Conservation (phyloP, 352 stramenopile species). For the Halophytophthora batemanensis region DNA sequence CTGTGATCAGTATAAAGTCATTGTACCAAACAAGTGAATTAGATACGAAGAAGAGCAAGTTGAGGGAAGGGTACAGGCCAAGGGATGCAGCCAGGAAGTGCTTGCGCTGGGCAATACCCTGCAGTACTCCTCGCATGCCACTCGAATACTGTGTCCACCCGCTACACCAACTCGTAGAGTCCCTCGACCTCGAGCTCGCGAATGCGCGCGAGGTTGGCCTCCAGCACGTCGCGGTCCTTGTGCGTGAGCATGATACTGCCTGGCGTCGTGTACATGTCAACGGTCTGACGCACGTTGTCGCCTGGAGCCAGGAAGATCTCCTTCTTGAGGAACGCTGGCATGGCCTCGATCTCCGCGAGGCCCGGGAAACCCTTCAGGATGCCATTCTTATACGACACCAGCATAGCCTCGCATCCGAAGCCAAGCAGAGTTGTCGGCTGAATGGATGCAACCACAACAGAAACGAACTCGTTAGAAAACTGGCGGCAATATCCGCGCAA, state of each 20-base stretch:
- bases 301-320: conserved; percentile 87
- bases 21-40: conserved; percentile 27
- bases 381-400: conserved; percentile 91
- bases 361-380: conserved; percentile 90
- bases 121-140: too few species aligned
- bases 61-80: conserved; percentile 11
- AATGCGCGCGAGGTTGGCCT: conserved; percentile 88
- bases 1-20: conserved; percentile 4
- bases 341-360: conserved; percentile 87
- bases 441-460: not conserved
- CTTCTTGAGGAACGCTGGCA: conserved; percentile 91
- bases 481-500: not conserved
- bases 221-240: conserved; percentile 80
- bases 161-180: conserved; percentile 68
- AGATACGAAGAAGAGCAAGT: conserved; percentile 29
- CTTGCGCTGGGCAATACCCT: not conserved
- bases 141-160: conserved; percentile 17
- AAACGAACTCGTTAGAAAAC: conserved; percentile 3
- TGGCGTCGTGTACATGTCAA: conserved; percentile 94
- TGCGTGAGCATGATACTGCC: conserved; percentile 94
- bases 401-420: conserved; percentile 91
- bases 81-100: conserved; percentile 4
- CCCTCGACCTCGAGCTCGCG: conserved; percentile 80
- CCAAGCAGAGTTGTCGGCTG: conserved; percentile 68
- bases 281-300: conserved; percentile 85